Evolutionary conservation across 495 filamentous ascomycete genomes (phyloP).

Genomic region (Chaetomium cochliodes): DNA sequence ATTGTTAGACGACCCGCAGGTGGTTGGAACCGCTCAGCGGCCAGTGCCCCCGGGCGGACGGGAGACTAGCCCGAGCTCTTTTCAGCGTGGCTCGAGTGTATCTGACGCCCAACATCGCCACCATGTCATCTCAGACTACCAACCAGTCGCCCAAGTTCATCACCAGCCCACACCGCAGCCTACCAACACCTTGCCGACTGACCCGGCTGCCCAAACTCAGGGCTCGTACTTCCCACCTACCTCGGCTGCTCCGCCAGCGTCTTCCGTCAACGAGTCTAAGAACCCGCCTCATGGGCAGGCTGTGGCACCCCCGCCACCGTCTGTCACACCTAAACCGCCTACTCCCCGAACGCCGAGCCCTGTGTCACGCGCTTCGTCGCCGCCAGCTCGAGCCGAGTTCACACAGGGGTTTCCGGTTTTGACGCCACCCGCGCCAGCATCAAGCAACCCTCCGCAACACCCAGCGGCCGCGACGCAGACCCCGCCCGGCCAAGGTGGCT

Average conservation of each 20-base stretch:
- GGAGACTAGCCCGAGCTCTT: no score
- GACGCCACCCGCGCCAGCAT: background rate
- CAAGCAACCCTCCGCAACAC: background rate
- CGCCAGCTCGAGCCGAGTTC: constrained; percentile 1
- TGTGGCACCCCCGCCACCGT: background rate
- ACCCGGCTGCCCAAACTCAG: background rate
- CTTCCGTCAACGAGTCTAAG: background rate
- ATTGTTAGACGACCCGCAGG: background rate
- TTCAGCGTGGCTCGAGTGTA: background rate
- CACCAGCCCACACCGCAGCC: background rate
- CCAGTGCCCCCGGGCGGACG: background rate
- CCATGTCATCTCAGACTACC: background rate
- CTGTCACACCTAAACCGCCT: background rate
- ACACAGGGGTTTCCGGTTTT: background rate
- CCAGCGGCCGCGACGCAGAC: background rate
- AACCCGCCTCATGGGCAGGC: background rate
- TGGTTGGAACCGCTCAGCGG: background rate
- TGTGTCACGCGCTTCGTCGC: constrained; percentile 17
- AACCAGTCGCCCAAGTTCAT: background rate
- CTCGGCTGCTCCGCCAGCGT: background rate
- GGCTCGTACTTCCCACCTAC: background rate
- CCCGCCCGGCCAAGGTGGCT: background rate
- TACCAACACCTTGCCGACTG: background rate
- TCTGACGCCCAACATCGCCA: background rate
- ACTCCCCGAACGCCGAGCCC: constrained; percentile 14